These are phyloP conservation scores for Wickerhamomyces silvicola DNA, from an alignment of 805 yeast species.

Conservation along the genomic window DNA sequence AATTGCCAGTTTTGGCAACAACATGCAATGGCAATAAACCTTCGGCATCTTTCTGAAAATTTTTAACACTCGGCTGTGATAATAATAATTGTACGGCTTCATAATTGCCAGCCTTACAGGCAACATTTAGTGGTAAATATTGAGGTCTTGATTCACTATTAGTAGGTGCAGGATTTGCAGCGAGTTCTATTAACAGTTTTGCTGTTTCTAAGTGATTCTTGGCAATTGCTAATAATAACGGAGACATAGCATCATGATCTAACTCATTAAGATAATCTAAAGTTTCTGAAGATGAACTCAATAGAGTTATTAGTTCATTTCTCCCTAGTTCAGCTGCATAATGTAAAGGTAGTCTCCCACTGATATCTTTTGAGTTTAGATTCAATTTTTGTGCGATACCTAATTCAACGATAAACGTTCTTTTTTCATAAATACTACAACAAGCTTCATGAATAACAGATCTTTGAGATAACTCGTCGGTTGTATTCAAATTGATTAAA, in stretches of 20 bases:
- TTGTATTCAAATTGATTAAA: slow-evolving; percentile 53
- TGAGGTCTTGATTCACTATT: slow-evolving; percentile 49
- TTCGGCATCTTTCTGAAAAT: slow-evolving; percentile 65
- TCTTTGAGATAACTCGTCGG: slow-evolving; percentile 69
- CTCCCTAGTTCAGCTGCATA: slow-evolving; percentile 68
- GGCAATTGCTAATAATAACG: slow-evolving; percentile 73
- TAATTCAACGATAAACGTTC: slow-evolving; percentile 19
- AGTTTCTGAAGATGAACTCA: slow-evolving; percentile 26
- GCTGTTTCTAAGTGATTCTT: slow-evolving; percentile 54
- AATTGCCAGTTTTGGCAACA: slow-evolving; percentile 78
- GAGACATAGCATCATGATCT: slow-evolving; percentile 76
- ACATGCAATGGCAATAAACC: slow-evolving; percentile 86
- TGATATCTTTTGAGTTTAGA: slow-evolving; percentile 45
- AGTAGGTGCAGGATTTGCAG: slow-evolving; percentile 39
- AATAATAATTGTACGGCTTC: slow-evolving; percentile 51
- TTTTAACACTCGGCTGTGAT: slow-evolving; percentile 26
- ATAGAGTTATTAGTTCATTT: slow-evolving; percentile 33
- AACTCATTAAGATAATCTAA: slow-evolving; percentile 30
- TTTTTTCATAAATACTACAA: slow-evolving; percentile 14
- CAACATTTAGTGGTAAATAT: slow-evolving; percentile 74
- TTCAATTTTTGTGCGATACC: slow-evolving; percentile 18
- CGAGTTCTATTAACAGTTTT: slow-evolving; percentile 40
- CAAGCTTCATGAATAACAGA: slow-evolving; percentile 69
- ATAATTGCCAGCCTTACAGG: slow-evolving; percentile 79
- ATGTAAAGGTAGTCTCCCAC: slow-evolving; percentile 80